Base-by-base conservation (phyloP, 345 rosid genomes). In the Acer negundo region DNA sequence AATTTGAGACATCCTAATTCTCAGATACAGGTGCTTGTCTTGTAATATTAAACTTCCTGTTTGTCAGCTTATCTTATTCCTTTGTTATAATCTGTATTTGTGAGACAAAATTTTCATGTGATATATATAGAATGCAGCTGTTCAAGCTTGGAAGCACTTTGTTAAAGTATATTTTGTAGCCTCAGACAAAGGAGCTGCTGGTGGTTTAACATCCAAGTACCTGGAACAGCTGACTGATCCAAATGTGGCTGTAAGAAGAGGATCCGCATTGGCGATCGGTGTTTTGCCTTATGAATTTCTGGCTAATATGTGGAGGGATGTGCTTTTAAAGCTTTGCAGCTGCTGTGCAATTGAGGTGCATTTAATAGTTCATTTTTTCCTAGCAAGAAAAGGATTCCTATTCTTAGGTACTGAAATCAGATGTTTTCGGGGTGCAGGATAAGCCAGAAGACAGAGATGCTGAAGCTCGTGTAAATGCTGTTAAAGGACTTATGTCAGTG, bases 391-490 rank as follows among this genome's bases (percentile, higher is more conserved):
- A 59, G 13, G 40, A 47, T 72, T 24, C 61, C 22, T 11, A 19
- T 19, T 67, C 10, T 70, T 62, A n/a, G 1, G 63, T 75, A 44
- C 56, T 63, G 11, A 56, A 55, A 72, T 58, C 65, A 71, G 67
- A 47, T 78, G 59, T 67, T 77, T 79, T 70, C 1, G 74, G 58
- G 72, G 47, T 80, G 77, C 90, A 93, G 98, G 94, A 80, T 70
- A 91, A 90, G 76, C 93, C 95, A 55, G 98, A 95, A 76, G 93
- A 91, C 72, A 90, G 99, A 82, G 98, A 96, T 88, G 95, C 91
- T 79, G 98, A 96, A 87, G 99, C 99, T 73, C 89, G 98, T 26
- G 92, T 90, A 78, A 94, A 92, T 88, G 93, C 99, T 78, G 91
- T 96, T 76, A 94, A 85, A 80, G 99, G 98, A 84, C 95, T 94